These are phyloP conservation scores for Sequoia sempervirens DNA, from an alignment of 75 land plant genomes.

Conservation along the genomic window DNA sequence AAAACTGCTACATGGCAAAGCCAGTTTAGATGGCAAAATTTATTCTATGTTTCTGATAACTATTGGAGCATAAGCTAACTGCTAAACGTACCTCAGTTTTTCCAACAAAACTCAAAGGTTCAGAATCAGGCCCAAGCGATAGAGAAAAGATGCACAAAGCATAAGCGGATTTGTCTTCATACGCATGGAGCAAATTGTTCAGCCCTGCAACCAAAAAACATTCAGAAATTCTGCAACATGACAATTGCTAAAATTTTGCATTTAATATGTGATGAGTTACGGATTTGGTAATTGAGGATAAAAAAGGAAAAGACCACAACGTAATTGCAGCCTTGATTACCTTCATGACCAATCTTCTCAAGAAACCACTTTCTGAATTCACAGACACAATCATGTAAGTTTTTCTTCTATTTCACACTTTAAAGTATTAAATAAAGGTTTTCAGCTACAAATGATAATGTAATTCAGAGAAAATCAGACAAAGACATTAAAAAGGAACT, in stretches of 20 bases:
- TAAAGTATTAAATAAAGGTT: background rate
- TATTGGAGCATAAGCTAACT: background rate
- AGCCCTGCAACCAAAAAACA: conserved; percentile 45
- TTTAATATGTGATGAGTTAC: background rate
- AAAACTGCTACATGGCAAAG: background rate
- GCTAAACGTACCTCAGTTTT: conserved; percentile 64
- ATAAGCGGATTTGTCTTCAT: conserved; percentile 97
- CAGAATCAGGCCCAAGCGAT: conserved; percentile 80
- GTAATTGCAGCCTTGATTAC: conserved; percentile 23
- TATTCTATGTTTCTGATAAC: background rate
- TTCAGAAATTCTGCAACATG: conserved; percentile 4
- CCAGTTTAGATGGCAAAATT: background rate
- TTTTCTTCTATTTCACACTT: background rate
- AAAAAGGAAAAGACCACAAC: background rate
- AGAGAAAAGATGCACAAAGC: conserved; percentile 90
- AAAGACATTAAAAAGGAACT: background rate
- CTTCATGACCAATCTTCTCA: conserved; percentile 94
- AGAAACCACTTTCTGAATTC: conserved; percentile 92
- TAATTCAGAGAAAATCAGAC: conserved; percentile 4
- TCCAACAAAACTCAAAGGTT: conserved; percentile 84
- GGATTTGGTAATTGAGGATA: background rate
- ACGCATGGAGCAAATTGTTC: conserved; percentile 88
- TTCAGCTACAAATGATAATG: background rate
- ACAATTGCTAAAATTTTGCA: background rate
- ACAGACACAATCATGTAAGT: background rate